Base-by-base conservation (phyloP, 768 basidiomycete genomes). In the Lactarius trivialis region DNA sequence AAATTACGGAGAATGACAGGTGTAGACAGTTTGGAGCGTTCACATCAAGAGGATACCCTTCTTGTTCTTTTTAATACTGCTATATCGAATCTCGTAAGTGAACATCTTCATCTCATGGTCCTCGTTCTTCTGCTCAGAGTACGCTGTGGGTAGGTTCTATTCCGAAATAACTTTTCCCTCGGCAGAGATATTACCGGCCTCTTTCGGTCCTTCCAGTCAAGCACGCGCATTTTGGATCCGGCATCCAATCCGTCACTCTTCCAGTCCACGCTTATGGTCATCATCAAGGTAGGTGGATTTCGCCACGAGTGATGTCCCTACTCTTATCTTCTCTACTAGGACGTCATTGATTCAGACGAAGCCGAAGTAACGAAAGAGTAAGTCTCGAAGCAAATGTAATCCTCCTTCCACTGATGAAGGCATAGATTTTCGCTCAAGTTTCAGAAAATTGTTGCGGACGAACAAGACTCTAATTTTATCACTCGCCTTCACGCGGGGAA, bases 51-150 rank as follows among this genome's bases (percentile, higher is more conserved):
- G 65, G 85, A 86, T 52, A 83, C 81, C 0, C 73, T 86, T 4
- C 76, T 86, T 2, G 85, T 86, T 3, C 71, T 86, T 4, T 85
- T 86, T 70, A 86, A 85, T 65, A 82, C 83, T 1, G 85, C 85
- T 0, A 77, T 86, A 6, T 86, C 85, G 1, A 86, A 86, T 65
- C 69, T 85, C 61, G 84, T 84, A 33, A 48, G 62, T 11, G 2
- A 12, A 30, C 7, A 12, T 2, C 39, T 6, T n/a, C 0, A 30
- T 11, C 43, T 21, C 2, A 0, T 21, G 43, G 12, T 21, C n/a
- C 4, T 45, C 9, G 11, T 21, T 21, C 2, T 21, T 1, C 2
- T 45, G 9, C 43, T 45, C 4, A 45, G 43, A 45, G 11, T 5
- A 1, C 11, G 43, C 19, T 28, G 9, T 17, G 24, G 4, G 19